phyloP scores from a whole-genome alignment of 192 early-diverging fungal genomes.

The Backusella luteola region DNA sequence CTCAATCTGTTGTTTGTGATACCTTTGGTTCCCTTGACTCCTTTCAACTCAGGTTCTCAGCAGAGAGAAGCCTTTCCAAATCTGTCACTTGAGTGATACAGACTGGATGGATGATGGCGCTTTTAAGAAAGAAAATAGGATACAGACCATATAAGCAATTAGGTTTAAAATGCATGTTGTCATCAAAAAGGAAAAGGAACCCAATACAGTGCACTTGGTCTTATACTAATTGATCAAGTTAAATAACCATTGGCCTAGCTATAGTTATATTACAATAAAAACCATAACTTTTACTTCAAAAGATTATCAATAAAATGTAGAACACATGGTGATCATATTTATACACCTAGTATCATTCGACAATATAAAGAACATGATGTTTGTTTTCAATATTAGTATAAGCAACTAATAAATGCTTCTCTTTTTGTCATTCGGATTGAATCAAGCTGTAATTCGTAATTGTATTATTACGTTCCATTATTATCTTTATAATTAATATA shows the following conservation, averaged over 20 bases:
- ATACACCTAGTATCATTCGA: background rate
- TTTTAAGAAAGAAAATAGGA: conserved; percentile 41
- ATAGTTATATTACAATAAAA: conserved; percentile 34
- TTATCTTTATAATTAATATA: background rate
- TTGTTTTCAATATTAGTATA: background rate
- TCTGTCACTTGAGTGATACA: conserved; percentile 25
- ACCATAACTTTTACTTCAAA: conserved; percentile 48
- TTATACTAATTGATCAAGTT: conserved; percentile 40
- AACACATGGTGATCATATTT: conserved; percentile 16
- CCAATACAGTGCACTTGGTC: conserved; percentile 37
- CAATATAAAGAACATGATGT: background rate
- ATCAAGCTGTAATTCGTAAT: conserved; percentile 7
- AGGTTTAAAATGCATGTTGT: conserved; percentile 40
- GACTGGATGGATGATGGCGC: background rate
- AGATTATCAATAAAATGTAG: conserved; percentile 48
- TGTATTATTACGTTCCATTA: background rate
- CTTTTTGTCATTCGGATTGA: conserved; percentile 22
- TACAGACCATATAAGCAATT: conserved; percentile 42
- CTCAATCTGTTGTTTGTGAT: background rate
- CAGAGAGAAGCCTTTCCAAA: conserved; percentile 32
- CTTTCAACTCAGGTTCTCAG: conserved; percentile 19
- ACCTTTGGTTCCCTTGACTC: background rate
- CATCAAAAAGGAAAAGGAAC: conserved; percentile 43
- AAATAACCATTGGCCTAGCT: background rate
- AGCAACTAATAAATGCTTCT: background rate